phyloP scores from a whole-genome alignment of 1,139 yeast genomes.

The Nadsonia starkeyi-henricii region DNA sequence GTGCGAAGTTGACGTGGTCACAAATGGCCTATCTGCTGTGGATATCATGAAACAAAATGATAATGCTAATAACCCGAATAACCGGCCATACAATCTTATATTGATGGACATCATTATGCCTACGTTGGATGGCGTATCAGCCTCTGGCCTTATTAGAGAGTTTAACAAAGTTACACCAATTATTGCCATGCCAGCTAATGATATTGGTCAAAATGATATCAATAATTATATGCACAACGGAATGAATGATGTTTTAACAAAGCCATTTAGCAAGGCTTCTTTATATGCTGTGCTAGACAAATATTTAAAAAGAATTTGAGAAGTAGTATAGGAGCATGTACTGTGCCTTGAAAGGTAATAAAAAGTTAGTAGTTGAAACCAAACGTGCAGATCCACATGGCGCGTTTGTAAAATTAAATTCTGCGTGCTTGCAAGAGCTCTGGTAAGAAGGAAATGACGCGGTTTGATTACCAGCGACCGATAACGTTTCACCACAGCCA shows the following conservation, averaged over 20 bases:
- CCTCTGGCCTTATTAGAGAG: constrained; percentile 71
- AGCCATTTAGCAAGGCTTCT: constrained; percentile 73
- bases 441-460: no score
- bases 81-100: constrained; percentile 51
- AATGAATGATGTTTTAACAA: constrained; percentile 82
- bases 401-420: no score
- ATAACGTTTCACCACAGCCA: no score
- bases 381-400: no score
- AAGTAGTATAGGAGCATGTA: no score
- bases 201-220: constrained; percentile 2
- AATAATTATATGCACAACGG: constrained; percentile 59
- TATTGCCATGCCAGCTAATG: constrained; percentile 67
- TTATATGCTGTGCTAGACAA: background rate
- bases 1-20: constrained; percentile 82
- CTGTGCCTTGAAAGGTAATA: no score
- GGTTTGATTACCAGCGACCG: no score
- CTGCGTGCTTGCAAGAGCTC: no score
- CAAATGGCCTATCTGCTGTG: constrained; percentile 85
- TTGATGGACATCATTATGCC: constrained; percentile 95
- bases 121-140: constrained; percentile 85
- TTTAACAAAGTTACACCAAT: constrained; percentile 79
- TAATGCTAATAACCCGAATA: constrained; percentile 28
- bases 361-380: no score
- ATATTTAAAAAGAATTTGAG: background rate
- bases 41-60: constrained; percentile 46